phyloP scores from a whole-genome alignment of 2,329 filamentous ascomycete species.

The Monilinia aucupariae region DNA sequence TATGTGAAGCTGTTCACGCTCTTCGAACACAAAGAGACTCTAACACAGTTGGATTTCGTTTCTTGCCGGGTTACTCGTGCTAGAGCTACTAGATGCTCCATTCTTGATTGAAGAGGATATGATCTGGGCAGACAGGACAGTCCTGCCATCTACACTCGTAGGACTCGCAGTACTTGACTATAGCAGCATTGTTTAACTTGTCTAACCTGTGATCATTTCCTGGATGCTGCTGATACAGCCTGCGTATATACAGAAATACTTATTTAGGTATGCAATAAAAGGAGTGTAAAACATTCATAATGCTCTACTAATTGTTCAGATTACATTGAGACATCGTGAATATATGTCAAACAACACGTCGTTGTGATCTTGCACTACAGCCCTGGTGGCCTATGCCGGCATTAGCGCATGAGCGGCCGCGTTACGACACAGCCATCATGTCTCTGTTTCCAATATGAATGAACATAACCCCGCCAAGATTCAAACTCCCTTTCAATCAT shows the following conservation, averaged over 20 bases:
- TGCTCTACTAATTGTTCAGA: not conserved
- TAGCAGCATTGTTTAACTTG: not conserved
- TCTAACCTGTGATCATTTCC: not conserved
- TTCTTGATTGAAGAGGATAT: not conserved
- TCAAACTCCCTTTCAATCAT: constrained; percentile 13
- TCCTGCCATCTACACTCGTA: not conserved
- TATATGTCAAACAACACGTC: constrained; percentile 9
- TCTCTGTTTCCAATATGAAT: constrained; percentile 7
- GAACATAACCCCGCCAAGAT: constrained; percentile 9
- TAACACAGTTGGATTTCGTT: not conserved
- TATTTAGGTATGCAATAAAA: not conserved
- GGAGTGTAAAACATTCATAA: not conserved
- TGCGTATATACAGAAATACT: too few species aligned
- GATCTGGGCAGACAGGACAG: not conserved
- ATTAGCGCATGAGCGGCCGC: constrained; percentile 11
- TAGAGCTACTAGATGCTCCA: not conserved
- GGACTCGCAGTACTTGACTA: not conserved
- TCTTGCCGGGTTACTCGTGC: not conserved
- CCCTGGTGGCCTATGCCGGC: not conserved
- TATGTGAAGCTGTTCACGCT: too few species aligned
- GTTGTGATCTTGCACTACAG: not conserved
- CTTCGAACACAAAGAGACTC: too few species aligned
- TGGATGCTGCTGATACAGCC: not conserved
- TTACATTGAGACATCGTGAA: constrained; percentile 2
- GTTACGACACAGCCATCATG: constrained; percentile 11